A percentile compares a stretch with the other conserved stretches of the same genome.
phyloP scores from a whole-genome alignment of 176 grass and related monocot genomes.

The Zea luxurians region DNA sequence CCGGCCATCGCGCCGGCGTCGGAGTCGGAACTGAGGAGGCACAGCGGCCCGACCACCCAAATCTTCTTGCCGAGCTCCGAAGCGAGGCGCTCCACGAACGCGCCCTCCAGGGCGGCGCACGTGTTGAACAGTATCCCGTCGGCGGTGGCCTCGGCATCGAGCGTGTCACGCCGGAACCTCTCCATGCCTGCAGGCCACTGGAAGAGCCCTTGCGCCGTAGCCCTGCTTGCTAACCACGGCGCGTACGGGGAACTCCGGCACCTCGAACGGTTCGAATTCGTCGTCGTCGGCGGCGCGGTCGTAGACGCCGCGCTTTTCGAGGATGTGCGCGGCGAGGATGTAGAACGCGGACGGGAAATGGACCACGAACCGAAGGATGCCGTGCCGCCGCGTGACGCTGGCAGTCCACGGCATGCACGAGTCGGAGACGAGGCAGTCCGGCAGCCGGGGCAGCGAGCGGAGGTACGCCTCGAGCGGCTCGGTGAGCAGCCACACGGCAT shows the following conservation, averaged over 20 bases:
- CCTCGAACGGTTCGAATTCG: too few relatives aligned
- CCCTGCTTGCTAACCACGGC: slow-evolving; percentile 1
- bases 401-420: slow-evolving; percentile 26
- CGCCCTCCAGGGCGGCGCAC: too few relatives aligned
- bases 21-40: too few relatives aligned
- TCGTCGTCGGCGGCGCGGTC: too few relatives aligned
- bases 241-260: too few relatives aligned
- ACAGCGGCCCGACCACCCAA: too few relatives aligned
- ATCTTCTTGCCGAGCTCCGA: too few relatives aligned
- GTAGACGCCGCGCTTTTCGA: too few relatives aligned
- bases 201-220: slow-evolving; percentile 39
- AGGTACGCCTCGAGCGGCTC: slow-evolving; percentile 38
- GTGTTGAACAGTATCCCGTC: too few relatives aligned
- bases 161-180: not conserved
- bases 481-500: slow-evolving; percentile 28
- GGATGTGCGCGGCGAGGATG: too few relatives aligned
- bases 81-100: too few relatives aligned
- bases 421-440: slow-evolving; percentile 45
- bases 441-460: not conserved
- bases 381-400: slow-evolving; percentile 13
- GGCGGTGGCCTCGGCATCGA: too few relatives aligned
- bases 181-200: slow-evolving; percentile 31
- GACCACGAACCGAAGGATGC: slow-evolving; percentile 40
- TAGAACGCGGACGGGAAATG: slow-evolving; percentile 27
- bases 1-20: slow-evolving; percentile 7